These are phyloP conservation scores for Chlorella sp. DNA, from an alignment of 139 green algal genomes.

Conservation along the genomic window DNA sequence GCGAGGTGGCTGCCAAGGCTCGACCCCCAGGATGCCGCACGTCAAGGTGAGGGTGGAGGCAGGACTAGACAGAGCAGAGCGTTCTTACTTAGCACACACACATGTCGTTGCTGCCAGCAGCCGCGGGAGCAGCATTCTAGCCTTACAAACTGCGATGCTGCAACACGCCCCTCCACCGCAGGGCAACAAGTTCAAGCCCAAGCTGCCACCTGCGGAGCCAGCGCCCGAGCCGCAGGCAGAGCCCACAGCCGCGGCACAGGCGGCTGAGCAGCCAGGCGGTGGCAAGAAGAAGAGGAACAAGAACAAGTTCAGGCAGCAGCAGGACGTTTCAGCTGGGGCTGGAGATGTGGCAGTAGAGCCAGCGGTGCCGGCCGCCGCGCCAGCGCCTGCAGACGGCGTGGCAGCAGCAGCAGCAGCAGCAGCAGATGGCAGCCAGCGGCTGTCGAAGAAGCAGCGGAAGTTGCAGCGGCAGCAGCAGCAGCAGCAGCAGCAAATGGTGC, in stretches of 20 bases:
- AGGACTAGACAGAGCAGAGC: too few species aligned
- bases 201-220: not conserved
- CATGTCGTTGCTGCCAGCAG: too few species aligned
- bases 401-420: not conserved
- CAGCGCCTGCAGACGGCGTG: not conserved
- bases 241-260: not conserved
- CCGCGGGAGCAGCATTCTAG: not conserved
- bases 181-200: constrained; percentile 39
- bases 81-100: too few species aligned
- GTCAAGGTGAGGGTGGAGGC: too few species aligned
- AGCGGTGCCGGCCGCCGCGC: not conserved
- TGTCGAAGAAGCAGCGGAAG: constrained; percentile 4
- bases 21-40: too few species aligned
- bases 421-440: not conserved
- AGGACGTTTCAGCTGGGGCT: not conserved
- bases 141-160: too few species aligned
- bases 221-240: not conserved
- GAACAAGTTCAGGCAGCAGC: not conserved
- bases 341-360: not conserved
- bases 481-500: not conserved
- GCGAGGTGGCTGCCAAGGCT: not conserved
- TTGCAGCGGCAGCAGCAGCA: not conserved
- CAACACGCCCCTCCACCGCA: not conserved
- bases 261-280: not conserved
- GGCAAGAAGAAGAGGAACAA: not conserved